A percentile compares a stretch with the other conserved stretches of the same genome.
Conservation (phyloP, 768 basidiomycete species). For the Pholiota conissans region DNA sequence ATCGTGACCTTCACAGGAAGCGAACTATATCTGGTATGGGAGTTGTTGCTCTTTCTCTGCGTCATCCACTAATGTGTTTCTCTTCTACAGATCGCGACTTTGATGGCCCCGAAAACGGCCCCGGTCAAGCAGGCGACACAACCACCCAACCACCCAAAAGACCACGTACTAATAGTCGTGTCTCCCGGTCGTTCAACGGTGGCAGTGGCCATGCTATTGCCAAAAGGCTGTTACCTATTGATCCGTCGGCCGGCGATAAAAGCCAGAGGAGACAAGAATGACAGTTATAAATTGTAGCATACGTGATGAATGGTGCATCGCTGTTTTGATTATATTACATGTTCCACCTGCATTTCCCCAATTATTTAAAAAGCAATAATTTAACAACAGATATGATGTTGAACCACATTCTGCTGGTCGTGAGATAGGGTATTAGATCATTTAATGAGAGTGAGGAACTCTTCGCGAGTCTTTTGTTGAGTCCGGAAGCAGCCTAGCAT, state of each 20-base stretch:
- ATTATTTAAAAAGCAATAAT: slow-evolving; percentile 12
- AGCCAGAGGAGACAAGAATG: slow-evolving; percentile 57
- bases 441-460: slow-evolving; percentile 89
- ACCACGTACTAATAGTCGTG: slow-evolving; percentile 53
- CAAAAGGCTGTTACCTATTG: slow-evolving; percentile 61
- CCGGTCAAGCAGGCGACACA: slow-evolving; percentile 37
- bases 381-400: slow-evolving; percentile 15
- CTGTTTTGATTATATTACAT: slow-evolving; percentile 11
- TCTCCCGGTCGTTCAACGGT: slow-evolving; percentile 26
- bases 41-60: slow-evolving; percentile 4
- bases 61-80: background rate
- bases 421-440: slow-evolving; percentile 8
- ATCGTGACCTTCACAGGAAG: slow-evolving; percentile 65
- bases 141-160: slow-evolving; percentile 54
- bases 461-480: slow-evolving; percentile 98
- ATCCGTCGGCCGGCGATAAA: slow-evolving; percentile 61
- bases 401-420: slow-evolving; percentile 2
- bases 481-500: slow-evolving; percentile 99
- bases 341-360: background rate
- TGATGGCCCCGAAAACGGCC: slow-evolving; percentile 40
- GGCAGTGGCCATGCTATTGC: slow-evolving; percentile 42
- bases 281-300: slow-evolving; percentile 23
- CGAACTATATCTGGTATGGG: slow-evolving; percentile 65
- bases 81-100: slow-evolving; percentile 59
- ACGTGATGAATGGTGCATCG: slow-evolving; percentile 6